These are phyloP conservation scores for Plasmodium relictum DNA, from an alignment of 169 alveolate genomes.

Conservation along the genomic window DNA sequence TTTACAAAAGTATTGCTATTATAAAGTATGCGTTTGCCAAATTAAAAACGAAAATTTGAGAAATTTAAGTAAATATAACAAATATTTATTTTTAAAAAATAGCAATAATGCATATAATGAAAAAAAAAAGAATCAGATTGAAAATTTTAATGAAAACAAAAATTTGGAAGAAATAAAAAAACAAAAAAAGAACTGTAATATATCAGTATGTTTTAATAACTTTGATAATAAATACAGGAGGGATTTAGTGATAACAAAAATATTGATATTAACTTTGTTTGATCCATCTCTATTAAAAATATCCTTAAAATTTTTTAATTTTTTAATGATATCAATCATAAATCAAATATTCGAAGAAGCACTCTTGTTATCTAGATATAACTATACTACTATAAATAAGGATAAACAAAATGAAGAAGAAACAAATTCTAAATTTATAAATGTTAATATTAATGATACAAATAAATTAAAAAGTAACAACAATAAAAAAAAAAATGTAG, in stretches of 20 bases:
- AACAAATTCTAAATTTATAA: background rate
- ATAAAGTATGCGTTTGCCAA: conserved; percentile 13
- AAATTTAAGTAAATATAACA: background rate
- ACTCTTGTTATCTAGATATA: conserved; percentile 14
- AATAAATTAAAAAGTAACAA: background rate
- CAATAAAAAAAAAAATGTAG: background rate
- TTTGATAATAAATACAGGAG: conserved; percentile 9
- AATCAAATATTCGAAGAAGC: conserved; percentile 55
- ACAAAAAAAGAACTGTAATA: background rate
- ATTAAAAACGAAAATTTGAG: background rate
- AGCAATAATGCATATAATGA: background rate
- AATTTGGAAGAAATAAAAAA: background rate
- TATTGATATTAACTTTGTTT: conserved; percentile 39
- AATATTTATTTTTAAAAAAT: conserved; percentile 2
- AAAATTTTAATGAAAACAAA: background rate
- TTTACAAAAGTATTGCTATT: conserved; percentile 14
- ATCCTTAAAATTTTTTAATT: conserved; percentile 53
- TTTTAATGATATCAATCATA: conserved; percentile 34
- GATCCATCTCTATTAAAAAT: conserved; percentile 53
- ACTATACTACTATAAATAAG: conserved; percentile 1
- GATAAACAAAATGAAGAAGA: background rate
- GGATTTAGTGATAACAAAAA: conserved; percentile 29
- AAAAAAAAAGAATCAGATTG: background rate
- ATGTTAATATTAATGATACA: conserved; percentile 5
- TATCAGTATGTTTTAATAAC: background rate